Percentiles rank a stretch among this genome's conserved stretches.
Conservation (phyloP, 192 early-diverging fungal species). For the Umbelopsis sp. region DNA sequence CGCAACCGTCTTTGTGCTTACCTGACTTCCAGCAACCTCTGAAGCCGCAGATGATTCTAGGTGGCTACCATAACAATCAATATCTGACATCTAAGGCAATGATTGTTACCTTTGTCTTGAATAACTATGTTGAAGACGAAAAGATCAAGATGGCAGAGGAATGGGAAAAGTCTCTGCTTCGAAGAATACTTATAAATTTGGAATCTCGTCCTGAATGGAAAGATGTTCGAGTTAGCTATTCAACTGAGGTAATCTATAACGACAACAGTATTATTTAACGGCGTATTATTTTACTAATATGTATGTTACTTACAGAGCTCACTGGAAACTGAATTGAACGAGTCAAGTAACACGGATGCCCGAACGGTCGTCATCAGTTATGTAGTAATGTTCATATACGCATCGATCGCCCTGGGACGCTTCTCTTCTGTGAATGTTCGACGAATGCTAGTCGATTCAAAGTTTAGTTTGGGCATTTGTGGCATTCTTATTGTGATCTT, state of each 20-base stretch:
- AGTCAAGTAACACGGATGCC: slow-evolving; percentile 62
- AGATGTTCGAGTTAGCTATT: slow-evolving; percentile 49
- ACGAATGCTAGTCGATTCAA: slow-evolving; percentile 58
- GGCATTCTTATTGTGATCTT: slow-evolving; percentile 63
- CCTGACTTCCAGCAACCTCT: slow-evolving; percentile 65
- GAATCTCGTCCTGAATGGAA: slow-evolving; percentile 36
- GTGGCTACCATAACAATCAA: slow-evolving; percentile 45
- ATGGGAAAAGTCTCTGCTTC: slow-evolving; percentile 54
- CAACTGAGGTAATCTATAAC: slow-evolving; percentile 49
- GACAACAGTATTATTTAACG: not conserved
- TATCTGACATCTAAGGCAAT: slow-evolving; percentile 52
- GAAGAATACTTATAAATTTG: slow-evolving; percentile 34
- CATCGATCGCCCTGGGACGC: slow-evolving; percentile 58
- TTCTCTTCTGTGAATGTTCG: slow-evolving; percentile 37
- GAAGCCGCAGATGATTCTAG: slow-evolving; percentile 62
- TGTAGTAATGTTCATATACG: slow-evolving; percentile 66
- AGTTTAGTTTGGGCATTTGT: slow-evolving; percentile 59
- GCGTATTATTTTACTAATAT: not conserved
- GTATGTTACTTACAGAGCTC: slow-evolving; percentile 40
- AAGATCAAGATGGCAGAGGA: slow-evolving; percentile 47
- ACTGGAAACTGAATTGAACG: slow-evolving; percentile 60
- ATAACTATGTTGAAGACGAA: slow-evolving; percentile 48
- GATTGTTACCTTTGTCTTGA: slow-evolving; percentile 60
- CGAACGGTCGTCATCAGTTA: slow-evolving; percentile 58
- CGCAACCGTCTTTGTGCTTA: slow-evolving; percentile 51